Evolutionary conservation across 192 early-diverging fungal species (phyloP), one percentile per base, ranked within the genome.

Genomic region (Spizellomyces punctatus): DNA sequence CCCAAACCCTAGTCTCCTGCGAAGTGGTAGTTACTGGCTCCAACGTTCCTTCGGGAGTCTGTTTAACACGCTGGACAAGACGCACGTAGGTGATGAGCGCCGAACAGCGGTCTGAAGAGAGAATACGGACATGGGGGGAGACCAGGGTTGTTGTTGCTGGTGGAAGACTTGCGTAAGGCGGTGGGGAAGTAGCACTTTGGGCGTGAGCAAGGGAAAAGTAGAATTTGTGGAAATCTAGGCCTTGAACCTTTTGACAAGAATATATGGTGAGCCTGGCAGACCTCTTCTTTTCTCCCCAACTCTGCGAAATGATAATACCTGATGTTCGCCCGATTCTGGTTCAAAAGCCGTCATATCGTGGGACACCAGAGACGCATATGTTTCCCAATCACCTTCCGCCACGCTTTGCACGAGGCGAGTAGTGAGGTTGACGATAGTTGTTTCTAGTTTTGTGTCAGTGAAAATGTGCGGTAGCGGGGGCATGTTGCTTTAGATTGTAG

Each of bases 181-280:
- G 64, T 0, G 67, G 52, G 48, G 67, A 48, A 6, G 67, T 52
- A 42, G 63, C 68, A 58, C 45, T 36, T 12, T 55, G 21, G 10
- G 63, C 46, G 17, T 46, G 19, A 10, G 47, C 64, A 19, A 76
- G 65, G 16, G 59, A 62, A 63, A 83, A 83, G 74, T 75, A 83
- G 75, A 75, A 81, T 46, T 76, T 71, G 76, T 84, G 82, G 64
- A 84, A 84, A 16, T 69, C 72, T 1, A 81, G 66, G 42, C 82
- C 82, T 56, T 72, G 60, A 16, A 84, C 77, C 48, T 73, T 57
- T 42, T 75, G 77, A 5, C 5, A 36, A 27, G 46, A 22, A 12
- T 10, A 56, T 1, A 14, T n/a, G 10, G n/a, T 66, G 2, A 42
- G 43, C 16, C 2, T 52, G 8, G 43, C 17, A 12, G 16, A 10